Evolutionary conservation across 495 filamentous ascomycete species (phyloP).

Genomic region (Aspergillus carlsbadensis): DNA sequence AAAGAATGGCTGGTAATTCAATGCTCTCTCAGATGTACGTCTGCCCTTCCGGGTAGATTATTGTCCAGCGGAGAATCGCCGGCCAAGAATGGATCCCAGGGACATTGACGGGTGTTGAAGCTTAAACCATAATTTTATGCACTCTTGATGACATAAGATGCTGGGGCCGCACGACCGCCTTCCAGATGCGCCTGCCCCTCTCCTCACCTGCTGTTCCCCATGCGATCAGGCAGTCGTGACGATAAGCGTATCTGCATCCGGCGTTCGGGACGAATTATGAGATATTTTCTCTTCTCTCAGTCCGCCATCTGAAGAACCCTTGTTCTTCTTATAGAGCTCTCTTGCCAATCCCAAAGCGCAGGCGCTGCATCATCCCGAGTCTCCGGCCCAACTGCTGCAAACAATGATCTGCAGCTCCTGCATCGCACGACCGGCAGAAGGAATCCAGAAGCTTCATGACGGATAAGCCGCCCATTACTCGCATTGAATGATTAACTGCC

Average conservation of each 20-base stretch:
- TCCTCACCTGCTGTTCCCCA: neutral
- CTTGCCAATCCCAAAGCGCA: neutral
- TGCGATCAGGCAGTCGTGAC: neutral
- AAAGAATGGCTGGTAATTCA: too few species aligned
- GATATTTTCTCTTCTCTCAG: neutral
- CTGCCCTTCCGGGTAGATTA: too few species aligned
- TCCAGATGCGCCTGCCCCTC: neutral
- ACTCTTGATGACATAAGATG: too few species aligned
- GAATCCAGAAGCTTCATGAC: conserved; percentile 29
- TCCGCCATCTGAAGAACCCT: neutral
- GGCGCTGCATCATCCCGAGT: neutral
- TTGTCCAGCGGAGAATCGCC: too few species aligned
- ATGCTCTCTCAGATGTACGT: too few species aligned
- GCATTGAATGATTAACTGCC: neutral
- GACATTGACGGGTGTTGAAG: too few species aligned
- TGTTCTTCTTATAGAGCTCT: neutral
- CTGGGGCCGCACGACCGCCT: neutral
- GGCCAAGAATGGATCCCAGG: too few species aligned
- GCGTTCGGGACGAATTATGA: neutral
- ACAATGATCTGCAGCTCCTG: conserved; percentile 29
- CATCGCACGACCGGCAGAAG: conserved; percentile 23
- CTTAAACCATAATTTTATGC: too few species aligned
- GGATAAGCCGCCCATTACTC: conserved; percentile 18
- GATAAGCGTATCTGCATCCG: conserved; percentile 2
- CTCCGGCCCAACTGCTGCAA: conserved; percentile 9